phyloP scores from a whole-genome alignment of 2,329 filamentous ascomycete species.

The Colletotrichum chlorophyti region DNA sequence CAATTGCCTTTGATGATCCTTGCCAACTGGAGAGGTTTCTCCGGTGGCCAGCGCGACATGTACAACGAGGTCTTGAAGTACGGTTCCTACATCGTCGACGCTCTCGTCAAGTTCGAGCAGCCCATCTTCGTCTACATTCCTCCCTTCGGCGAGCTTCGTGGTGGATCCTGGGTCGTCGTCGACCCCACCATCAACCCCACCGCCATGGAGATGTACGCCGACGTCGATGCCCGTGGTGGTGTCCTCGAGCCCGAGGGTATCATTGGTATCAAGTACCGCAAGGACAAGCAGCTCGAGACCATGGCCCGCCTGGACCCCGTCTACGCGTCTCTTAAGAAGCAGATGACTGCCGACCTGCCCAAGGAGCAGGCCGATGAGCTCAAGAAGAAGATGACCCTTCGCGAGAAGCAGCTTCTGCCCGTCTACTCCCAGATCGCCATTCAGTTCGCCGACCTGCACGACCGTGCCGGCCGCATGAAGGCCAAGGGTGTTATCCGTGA shows the following conservation, averaged over 20 bases:
- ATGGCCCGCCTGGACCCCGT: slow-evolving; percentile 91
- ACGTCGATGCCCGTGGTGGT: slow-evolving; percentile 92
- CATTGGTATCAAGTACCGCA: slow-evolving; percentile 97
- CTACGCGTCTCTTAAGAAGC: slow-evolving; percentile 85
- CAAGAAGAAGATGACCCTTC: slow-evolving; percentile 82
- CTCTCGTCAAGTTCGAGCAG: slow-evolving; percentile 97
- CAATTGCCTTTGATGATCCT: slow-evolving; percentile 98
- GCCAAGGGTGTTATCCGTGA: slow-evolving; percentile 94
- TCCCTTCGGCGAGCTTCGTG: slow-evolving; percentile 93
- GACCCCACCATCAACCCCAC: slow-evolving; percentile 97
- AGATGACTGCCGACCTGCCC: slow-evolving; percentile 71
- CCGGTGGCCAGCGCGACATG: slow-evolving; percentile 98
- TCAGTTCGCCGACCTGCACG: slow-evolving; percentile 96
- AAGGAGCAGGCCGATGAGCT: slow-evolving; percentile 79
- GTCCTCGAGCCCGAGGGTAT: slow-evolving; percentile 98
- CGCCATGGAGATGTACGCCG: slow-evolving; percentile 99
- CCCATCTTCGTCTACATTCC: slow-evolving; percentile 99
- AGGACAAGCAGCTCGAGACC: slow-evolving; percentile 95
- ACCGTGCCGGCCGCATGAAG: slow-evolving; percentile 96
- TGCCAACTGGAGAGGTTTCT: slow-evolving; percentile 99
- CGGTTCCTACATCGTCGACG: slow-evolving; percentile 98
- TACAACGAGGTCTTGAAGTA: slow-evolving; percentile 99
- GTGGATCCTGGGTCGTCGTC: slow-evolving; percentile 98
- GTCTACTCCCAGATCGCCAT: slow-evolving; percentile 96
- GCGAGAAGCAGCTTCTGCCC: slow-evolving; percentile 88